phyloP scores from a whole-genome alignment of 164 flowering plant genomes.

The Magnolia sinica region DNA sequence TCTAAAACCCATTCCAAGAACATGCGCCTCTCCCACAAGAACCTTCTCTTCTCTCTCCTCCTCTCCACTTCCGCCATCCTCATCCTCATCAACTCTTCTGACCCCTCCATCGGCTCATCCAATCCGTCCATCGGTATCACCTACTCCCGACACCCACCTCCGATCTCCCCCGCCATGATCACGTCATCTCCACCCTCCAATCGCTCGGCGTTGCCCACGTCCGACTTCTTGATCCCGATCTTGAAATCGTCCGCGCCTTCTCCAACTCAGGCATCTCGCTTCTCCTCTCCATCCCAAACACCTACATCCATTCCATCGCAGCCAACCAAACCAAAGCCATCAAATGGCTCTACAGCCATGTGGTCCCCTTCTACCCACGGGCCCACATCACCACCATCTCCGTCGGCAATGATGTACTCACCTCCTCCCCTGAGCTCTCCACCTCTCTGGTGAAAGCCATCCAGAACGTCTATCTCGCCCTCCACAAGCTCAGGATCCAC shows the following conservation, averaged over 20 bases:
- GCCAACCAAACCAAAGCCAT: conserved; percentile 57
- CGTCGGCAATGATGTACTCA: conserved; percentile 48
- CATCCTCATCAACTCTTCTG: too few species aligned
- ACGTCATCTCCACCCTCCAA: conserved; percentile 25
- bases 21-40: too few species aligned
- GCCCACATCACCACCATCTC: conserved; percentile 59
- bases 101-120: too few species aligned
- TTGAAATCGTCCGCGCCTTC: conserved; percentile 54
- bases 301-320: conserved; percentile 49
- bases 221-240: conserved; percentile 49
- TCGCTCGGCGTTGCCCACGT: conserved; percentile 35
- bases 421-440: conserved; percentile 26
- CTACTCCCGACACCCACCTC: too few species aligned
- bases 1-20: too few species aligned
- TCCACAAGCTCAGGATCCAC: conserved; percentile 52
- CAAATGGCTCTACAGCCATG: conserved; percentile 55
- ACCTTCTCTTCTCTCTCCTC: too few species aligned
- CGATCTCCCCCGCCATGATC: not conserved
- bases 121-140: too few species aligned
- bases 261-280: conserved; percentile 52
- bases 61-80: too few species aligned
- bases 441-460: conserved; percentile 54
- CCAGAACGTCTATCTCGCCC: conserved; percentile 41
- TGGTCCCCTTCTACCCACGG: conserved; percentile 33
- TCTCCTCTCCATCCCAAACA: conserved; percentile 68